Evolutionary conservation across 495 filamentous ascomycete genomes (phyloP), one percentile per base, ranked within the genome.

Genomic region (Penicillium maclennaniae): DNA sequence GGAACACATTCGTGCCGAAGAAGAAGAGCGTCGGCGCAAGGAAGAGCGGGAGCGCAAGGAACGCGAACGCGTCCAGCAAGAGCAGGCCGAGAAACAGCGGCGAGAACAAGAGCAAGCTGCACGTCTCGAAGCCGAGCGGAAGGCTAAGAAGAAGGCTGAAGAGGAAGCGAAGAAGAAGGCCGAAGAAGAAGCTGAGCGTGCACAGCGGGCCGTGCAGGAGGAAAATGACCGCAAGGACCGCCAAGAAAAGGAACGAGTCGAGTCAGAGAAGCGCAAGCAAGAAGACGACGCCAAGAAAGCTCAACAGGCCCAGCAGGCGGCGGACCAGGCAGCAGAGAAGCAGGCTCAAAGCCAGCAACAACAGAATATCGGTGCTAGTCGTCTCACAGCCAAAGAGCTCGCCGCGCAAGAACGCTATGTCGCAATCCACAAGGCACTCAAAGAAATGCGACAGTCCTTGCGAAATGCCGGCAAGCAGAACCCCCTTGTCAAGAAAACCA

Each of bases 391-490:
- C 7, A 59, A 75, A 12, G 67, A 73, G 28, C 60, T 81, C 44
- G 66, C 62, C 4, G 54, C 67, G n/a, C 81, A 86, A 12, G 67
- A 81, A 44, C 76, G 78, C 25, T 91, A 91, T 65, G 63, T 86
- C 1, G 74, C 82, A 38, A 77, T 97, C 2, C 89, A 95, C 64
- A 65, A 82, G 50, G 78, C 79, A 16, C 72, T 96, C 20, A 97
- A 97, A 65, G 68, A 77, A 10, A 68, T 96, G 49, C 80, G 91
- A 12, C 77, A 77, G 31, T 77, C 74, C 16, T 69, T 87, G 47
- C 62, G 60, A 1, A 69, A 82, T 8, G 46, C 68, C 38, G 65
- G 57, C 27, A 80, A 80, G 53, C 69, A 79, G 55, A 73, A 83
- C 27, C 74, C 76, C 4, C 51, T 59, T 0, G 69, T 91, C 23